These are phyloP conservation scores for Poronia punctata DNA, from an alignment of 495 filamentous ascomycete species.

Conservation along the genomic window DNA sequence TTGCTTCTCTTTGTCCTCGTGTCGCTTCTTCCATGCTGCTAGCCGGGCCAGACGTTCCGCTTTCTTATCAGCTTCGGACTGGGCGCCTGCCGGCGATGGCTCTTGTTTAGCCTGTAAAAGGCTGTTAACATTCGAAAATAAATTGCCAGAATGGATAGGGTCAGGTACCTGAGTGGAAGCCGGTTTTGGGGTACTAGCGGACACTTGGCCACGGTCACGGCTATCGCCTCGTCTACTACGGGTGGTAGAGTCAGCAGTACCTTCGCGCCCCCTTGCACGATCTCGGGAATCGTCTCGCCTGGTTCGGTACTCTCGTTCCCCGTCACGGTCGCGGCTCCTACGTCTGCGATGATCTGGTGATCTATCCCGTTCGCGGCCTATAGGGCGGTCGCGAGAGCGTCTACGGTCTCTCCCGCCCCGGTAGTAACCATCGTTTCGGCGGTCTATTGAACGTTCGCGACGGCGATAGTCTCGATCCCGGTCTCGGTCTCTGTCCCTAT, in stretches of 20 bases:
- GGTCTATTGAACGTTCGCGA: conserved; percentile 68
- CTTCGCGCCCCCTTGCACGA: conserved; percentile 59
- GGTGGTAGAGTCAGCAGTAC: conserved; percentile 66
- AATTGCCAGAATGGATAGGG: too few relatives aligned
- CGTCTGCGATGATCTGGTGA: conserved; percentile 47
- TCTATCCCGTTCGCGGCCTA: conserved; percentile 52
- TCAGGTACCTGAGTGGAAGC: conserved; percentile 48
- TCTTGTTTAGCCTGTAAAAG: conserved; percentile 34
- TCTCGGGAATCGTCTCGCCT: conserved; percentile 80
- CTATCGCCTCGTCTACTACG: conserved; percentile 63
- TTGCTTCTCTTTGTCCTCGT: conserved; percentile 74
- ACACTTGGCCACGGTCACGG: conserved; percentile 45
- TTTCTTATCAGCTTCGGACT: conserved; percentile 76
- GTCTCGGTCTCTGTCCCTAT: not conserved
- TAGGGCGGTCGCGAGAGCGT: conserved; percentile 58
- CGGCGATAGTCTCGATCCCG: conserved; percentile 53
- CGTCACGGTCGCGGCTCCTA: conserved; percentile 53
- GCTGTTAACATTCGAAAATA: conserved; percentile 11
- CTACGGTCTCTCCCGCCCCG: conserved; percentile 47
- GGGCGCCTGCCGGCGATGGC: conserved; percentile 46
- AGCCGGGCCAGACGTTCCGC: conserved; percentile 76
- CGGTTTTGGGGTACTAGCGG: conserved; percentile 36
- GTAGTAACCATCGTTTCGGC: conserved; percentile 64
- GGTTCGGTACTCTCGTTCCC: conserved; percentile 56
- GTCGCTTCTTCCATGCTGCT: conserved; percentile 88